These are phyloP conservation scores for Metarhizium album DNA, from an alignment of 2,329 filamentous ascomycete genomes.

Conservation along the genomic window DNA sequence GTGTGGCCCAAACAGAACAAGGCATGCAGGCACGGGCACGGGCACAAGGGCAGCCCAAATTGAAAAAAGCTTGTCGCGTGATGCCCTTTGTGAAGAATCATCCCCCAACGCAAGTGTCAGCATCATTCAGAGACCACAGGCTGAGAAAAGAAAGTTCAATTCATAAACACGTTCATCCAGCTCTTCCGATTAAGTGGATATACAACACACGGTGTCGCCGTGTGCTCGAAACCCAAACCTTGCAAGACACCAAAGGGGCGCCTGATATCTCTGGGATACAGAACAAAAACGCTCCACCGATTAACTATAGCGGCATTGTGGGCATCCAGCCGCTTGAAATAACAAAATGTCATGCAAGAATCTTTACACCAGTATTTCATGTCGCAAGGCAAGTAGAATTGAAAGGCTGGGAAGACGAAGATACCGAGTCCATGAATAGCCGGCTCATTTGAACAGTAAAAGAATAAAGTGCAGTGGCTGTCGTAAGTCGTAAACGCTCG, in stretches of 20 bases:
- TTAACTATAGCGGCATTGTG: neutral
- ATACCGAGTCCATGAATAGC: neutral
- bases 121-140: too few species aligned
- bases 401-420: neutral
- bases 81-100: too few species aligned
- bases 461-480: neutral
- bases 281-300: neutral
- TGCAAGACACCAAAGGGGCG: neutral
- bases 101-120: too few species aligned
- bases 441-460: neutral
- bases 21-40: too few species aligned
- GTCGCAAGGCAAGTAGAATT: neutral
- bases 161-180: too few species aligned
- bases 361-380: neutral
- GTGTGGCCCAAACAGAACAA: too few species aligned
- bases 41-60: too few species aligned
- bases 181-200: neutral
- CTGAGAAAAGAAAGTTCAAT: too few species aligned
- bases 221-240: neutral
- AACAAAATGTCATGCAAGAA: neutral
- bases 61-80: too few species aligned
- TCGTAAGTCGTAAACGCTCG: conserved; percentile 1
- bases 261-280: conserved; percentile 2
- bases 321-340: neutral
- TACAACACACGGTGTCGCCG: neutral